Conservation (phyloP, 768 basidiomycete species). For the Pleurotus citrinopileatus region DNA sequence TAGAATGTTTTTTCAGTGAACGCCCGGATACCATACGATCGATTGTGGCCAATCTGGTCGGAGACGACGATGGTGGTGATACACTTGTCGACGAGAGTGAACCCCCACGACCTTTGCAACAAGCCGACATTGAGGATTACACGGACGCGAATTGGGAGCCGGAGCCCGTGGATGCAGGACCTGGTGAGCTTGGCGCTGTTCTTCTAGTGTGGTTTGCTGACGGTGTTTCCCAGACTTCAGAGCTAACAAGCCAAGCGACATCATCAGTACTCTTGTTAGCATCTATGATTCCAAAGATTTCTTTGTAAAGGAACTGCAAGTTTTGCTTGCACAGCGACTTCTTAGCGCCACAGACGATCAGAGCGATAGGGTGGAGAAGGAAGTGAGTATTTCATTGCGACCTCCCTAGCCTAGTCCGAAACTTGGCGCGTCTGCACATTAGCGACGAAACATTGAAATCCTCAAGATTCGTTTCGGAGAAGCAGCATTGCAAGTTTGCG, state of each 20-base stretch:
- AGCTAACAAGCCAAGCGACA: constrained; percentile 86
- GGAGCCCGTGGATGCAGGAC: constrained; percentile 94
- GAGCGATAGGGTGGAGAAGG: constrained; percentile 72
- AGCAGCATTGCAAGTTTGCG: constrained; percentile 87
- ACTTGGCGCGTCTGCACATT: not conserved
- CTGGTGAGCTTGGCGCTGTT: constrained; percentile 49
- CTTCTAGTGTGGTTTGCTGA: not conserved
- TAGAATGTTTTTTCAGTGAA: constrained; percentile 43
- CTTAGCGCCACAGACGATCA: constrained; percentile 79
- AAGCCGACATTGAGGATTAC: constrained; percentile 80
- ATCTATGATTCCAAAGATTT: constrained; percentile 98
- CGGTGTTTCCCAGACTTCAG: constrained; percentile 74
- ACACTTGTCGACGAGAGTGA: constrained; percentile 85
- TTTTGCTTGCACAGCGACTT: constrained; percentile 83
- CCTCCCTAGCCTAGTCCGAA: not conserved
- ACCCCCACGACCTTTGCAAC: constrained; percentile 71
- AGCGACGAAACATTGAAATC: constrained; percentile 93
- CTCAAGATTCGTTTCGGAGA: constrained; percentile 97
- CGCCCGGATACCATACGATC: constrained; percentile 92
- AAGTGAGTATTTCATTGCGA: constrained; percentile 32
- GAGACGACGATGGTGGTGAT: constrained; percentile 78
- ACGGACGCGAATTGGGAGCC: constrained; percentile 93
- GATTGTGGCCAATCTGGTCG: constrained; percentile 89
- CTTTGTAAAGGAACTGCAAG: constrained; percentile 94
- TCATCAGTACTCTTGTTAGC: constrained; percentile 94